Base-by-base conservation (phyloP, 352 stramenopile genomes). In the Peronospora belbahrii region DNA sequence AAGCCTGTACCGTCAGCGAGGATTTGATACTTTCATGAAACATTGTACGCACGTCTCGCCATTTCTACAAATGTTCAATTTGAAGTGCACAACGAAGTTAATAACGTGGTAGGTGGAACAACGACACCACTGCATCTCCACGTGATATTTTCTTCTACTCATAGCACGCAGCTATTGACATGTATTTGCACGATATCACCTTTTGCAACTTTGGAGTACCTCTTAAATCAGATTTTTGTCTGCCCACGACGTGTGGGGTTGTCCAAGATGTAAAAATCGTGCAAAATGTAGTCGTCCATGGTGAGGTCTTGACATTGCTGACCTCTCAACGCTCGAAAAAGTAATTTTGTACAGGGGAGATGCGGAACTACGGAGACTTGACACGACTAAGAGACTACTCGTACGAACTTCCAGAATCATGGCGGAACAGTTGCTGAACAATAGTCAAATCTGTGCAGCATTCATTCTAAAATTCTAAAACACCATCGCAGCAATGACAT, bases 91-190 rank as follows among this genome's bases (percentile, higher is more conserved):
- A 81, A 75, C 35, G 76, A 86, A 22, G 53, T 88, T 41, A 57
- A 79, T 18, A 62, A 78, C 23, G 59, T 62, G 0, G 41, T 88
- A 2, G 72, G 74, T 22, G 74, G 73, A 4, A 50, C 51, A 17
- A 65, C 86, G 43, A 41, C 28, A 83, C 77, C 3, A 52, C 65
- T 4, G 62, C 67, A 0, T 70, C 74, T 13, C 67, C 77, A 0
- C 37, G 55, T 8, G 77, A 88, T 40, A 50, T 70, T 9, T 52
- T 86, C 19, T 88, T 78, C 60, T 88, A 77, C 54, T 84, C 74
- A 56, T 83, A 66, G 74, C 67, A 83, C 45, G 28, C 63, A 17
- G 55, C 72, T 2, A 55, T 88, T 24, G 76, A 88, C 57, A 84
- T 86, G 68, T 75, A 78, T 50, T 35, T 79, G 31, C 56, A 76